phyloP scores from a whole-genome alignment of 2,329 filamentous ascomycete genomes.

The Cordyceps farinosa region DNA sequence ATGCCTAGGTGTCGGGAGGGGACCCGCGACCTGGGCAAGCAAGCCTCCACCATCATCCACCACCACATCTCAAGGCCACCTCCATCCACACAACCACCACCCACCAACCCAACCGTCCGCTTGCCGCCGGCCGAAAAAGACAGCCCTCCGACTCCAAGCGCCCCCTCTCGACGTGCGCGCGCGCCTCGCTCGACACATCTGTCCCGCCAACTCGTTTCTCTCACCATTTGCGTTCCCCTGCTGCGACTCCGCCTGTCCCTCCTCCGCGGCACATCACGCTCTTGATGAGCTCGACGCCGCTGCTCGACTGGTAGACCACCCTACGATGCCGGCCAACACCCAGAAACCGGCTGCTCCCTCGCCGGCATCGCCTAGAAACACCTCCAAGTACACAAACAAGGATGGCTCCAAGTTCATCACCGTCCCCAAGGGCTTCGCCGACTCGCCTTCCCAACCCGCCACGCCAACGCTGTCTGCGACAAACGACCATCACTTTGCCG shows the following conservation, averaged over 20 bases:
- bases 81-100: slow-evolving; percentile 18
- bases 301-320: slow-evolving; percentile 31
- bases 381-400: slow-evolving; percentile 63
- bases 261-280: slow-evolving; percentile 22
- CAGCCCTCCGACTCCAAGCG: slow-evolving; percentile 3
- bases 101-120: slow-evolving; percentile 18
- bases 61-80: slow-evolving; percentile 14
- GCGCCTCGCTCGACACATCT: not conserved
- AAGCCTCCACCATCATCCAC: slow-evolving; percentile 13
- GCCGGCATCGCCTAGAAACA: slow-evolving; percentile 51
- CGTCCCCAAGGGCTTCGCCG: slow-evolving; percentile 54
- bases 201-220: not conserved
- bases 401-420: slow-evolving; percentile 68
- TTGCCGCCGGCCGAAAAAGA: slow-evolving; percentile 20
- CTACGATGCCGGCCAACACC: slow-evolving; percentile 51
- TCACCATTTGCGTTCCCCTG: not conserved
- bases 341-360: slow-evolving; percentile 46
- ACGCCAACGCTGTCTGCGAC: slow-evolving; percentile 43
- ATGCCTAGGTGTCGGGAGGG: slow-evolving; percentile 4
- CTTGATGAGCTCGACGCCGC: slow-evolving; percentile 38
- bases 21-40: not conserved
- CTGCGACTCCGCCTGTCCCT: slow-evolving; percentile 10
- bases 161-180: slow-evolving; percentile 9
- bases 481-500: slow-evolving; percentile 25
- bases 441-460: slow-evolving; percentile 50